Base-by-base conservation (phyloP, 257 asterid species). In the Forsythia suspensa region DNA sequence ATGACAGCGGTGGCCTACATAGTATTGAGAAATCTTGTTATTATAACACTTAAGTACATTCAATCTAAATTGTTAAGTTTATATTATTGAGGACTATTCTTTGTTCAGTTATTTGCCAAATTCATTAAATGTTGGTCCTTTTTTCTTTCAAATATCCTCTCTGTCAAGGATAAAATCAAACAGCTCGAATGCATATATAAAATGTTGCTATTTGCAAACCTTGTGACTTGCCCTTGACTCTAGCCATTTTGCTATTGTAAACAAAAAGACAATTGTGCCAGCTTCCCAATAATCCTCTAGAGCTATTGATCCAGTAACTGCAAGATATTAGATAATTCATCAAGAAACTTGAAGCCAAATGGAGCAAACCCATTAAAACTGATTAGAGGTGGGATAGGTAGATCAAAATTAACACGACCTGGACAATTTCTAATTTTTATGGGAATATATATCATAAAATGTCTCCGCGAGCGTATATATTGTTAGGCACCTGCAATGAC, bases 231-330 rank as follows among this genome's bases (percentile, higher is more conserved):
- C 99, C 72, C 93, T 86, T 18, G 92, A 82, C 81, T 95, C 98
- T 16, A 95, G 83, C 99, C 99, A 95, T 37, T 95, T 94, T 4
- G 97, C 92, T 69, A 87, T 90, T 40, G 96, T 84, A 67, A 95
- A 95, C 29, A 95, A 82, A 71, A 95, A 95, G 8, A 95, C 97
- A 46, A 95, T 93, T 1, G 98, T 89, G 1, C 82, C 98, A 51
- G 99, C 99, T 87, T 95, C 99, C 98, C 94, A 91, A 81, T 88
- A 95, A 74, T 95, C 98, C 3, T 74, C 81, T 34, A 95, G 85
- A 74, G 85, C 96, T 52, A 90, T 76, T 10, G 99, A 93, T 76
- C 99, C 99, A 1, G 75, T 86, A 83, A 95, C 99, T 93, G 92
- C 79, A 82, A 48, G 8, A 48, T 38, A 41, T 66, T 36, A 37